phyloP scores from a whole-genome alignment of 108 stramenopile species.

The Nitzschia sp. region DNA sequence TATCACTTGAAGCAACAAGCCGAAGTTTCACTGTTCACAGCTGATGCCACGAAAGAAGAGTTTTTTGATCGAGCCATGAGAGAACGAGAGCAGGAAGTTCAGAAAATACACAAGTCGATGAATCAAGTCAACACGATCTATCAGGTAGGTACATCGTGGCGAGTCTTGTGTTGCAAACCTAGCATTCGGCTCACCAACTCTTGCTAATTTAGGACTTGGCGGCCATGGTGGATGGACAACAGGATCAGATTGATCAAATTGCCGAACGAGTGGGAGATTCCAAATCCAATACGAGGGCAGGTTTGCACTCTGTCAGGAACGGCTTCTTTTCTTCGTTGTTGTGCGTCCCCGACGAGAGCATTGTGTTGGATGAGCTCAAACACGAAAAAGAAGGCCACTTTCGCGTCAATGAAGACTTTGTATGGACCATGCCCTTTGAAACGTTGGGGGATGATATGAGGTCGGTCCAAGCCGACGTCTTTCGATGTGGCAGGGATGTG shows the following conservation, averaged over 20 bases:
- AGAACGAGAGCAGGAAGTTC: conserved; percentile 70
- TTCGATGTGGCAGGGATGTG: conserved; percentile 16
- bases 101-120: conserved; percentile 66
- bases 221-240: conserved; percentile 70
- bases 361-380: background rate
- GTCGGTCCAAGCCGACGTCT: conserved; percentile 18
- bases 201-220: conserved; percentile 76
- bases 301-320: conserved; percentile 28
- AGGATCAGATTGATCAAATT: conserved; percentile 74
- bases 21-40: conserved; percentile 28
- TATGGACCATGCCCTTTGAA: conserved; percentile 30
- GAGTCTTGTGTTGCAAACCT: too few relatives aligned
- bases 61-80: conserved; percentile 66
- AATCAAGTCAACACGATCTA: conserved; percentile 31
- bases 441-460: conserved; percentile 30
- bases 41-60: conserved; percentile 26
- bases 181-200: too few relatives aligned
- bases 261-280: conserved; percentile 61
- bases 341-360: background rate
- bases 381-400: background rate
- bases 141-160: conserved; percentile 3
- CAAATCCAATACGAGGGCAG: conserved; percentile 52
- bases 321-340: background rate
- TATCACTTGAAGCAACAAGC: conserved; percentile 27
- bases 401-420: conserved; percentile 1